A percentile compares a stretch with the other conserved stretches of the same genome.
These are phyloP conservation scores for Aschersonia sp. DNA, from an alignment of 2,329 filamentous ascomycete genomes.

Conservation along the genomic window DNA sequence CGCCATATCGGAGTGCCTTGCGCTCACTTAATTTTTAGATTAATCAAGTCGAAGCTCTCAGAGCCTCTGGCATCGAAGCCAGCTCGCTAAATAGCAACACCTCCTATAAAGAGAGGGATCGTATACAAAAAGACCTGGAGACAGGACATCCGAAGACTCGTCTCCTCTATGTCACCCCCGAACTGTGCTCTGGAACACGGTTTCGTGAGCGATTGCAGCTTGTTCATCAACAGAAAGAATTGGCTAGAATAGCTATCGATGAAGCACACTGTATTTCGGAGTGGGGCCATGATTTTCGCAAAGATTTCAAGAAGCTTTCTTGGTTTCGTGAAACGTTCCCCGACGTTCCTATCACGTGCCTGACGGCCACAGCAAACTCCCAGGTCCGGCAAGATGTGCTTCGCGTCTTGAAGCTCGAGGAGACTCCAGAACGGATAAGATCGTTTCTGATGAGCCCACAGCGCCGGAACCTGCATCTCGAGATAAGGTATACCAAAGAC, in stretches of 20 bases:
- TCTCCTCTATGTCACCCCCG: constrained; percentile 85
- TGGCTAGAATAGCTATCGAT: constrained; percentile 80
- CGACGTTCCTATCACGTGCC: constrained; percentile 77
- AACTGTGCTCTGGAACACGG: constrained; percentile 62
- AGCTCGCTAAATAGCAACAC: constrained; percentile 82
- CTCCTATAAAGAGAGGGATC: constrained; percentile 43
- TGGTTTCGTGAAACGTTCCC: constrained; percentile 78
- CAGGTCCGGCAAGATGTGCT: constrained; percentile 76
- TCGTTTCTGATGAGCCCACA: constrained; percentile 74
- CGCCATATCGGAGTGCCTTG: neutral
- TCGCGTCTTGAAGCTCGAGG: constrained; percentile 52
- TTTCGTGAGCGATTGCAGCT: constrained; percentile 63
- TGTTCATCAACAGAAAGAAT: constrained; percentile 66
- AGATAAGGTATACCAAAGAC: constrained; percentile 70
- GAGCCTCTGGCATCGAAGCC: constrained; percentile 59
- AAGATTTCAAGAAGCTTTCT: constrained; percentile 70
- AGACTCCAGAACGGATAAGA: constrained; percentile 41
- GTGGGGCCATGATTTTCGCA: constrained; percentile 97
- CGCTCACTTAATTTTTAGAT: constrained; percentile 34
- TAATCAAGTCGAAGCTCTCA: constrained; percentile 78
- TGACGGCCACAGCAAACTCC: constrained; percentile 80
- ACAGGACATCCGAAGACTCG: constrained; percentile 74
- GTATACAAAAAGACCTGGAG: constrained; percentile 67
- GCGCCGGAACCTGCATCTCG: constrained; percentile 77
- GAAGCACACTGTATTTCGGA: constrained; percentile 96